phyloP scores from a whole-genome alignment of 768 basidiomycete genomes.

The Boletus subparvulus region DNA sequence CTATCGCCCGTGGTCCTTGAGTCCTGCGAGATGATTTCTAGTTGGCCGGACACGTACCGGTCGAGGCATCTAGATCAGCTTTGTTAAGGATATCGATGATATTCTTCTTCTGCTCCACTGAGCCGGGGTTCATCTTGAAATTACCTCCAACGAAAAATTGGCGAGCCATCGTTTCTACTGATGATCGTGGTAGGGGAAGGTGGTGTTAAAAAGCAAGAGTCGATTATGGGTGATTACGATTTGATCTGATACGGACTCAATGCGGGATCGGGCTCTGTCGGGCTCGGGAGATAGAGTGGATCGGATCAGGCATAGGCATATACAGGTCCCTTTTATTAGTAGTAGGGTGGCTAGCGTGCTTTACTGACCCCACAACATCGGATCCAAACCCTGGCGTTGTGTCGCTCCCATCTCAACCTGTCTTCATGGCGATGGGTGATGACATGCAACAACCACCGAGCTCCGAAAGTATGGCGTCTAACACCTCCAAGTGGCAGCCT shows the following conservation, averaged over 20 bases:
- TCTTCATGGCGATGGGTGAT: too few species aligned
- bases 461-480: too few species aligned
- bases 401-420: too few species aligned
- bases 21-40: not conserved
- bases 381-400: too few species aligned
- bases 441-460: too few species aligned
- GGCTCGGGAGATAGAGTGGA: not conserved
- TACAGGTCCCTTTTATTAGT: too few species aligned
- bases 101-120: conserved; percentile 57
- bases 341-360: too few species aligned
- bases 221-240: not conserved
- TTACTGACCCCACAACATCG: too few species aligned
- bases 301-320: too few species aligned
- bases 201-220: not conserved
- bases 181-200: not conserved
- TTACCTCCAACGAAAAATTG: conserved; percentile 95
- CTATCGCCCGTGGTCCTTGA: conserved; percentile 39
- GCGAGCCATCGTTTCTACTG: conserved; percentile 55
- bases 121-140: conserved; percentile 95
- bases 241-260: not conserved
- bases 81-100: conserved; percentile 74
- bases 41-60: conserved; percentile 50
- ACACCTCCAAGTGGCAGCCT: too few species aligned
- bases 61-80: conserved; percentile 71
- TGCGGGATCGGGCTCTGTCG: conserved; percentile 9